Evolutionary conservation across 768 basidiomycete species (phyloP).

Genomic region (Tricholoma terreum): DNA sequence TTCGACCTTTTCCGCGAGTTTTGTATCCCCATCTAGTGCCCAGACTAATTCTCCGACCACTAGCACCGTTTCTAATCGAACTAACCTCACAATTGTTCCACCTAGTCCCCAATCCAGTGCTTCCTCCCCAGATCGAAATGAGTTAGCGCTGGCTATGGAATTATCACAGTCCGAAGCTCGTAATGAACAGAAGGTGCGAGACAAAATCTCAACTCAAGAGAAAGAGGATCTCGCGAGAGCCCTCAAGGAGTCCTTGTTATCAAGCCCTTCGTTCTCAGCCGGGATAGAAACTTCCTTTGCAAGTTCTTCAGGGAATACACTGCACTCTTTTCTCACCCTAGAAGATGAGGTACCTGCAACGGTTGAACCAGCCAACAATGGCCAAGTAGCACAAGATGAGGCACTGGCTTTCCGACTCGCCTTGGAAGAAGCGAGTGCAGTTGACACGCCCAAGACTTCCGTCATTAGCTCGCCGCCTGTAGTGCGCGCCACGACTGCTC

Average conservation of each 20-base stretch:
- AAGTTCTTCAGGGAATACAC: slow-evolving; percentile 20
- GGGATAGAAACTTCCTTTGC: slow-evolving; percentile 8
- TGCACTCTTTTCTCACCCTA: background rate
- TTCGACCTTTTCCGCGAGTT: background rate
- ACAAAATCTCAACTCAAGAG: slow-evolving; percentile 43
- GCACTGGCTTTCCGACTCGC: slow-evolving; percentile 1
- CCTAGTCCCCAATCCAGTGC: background rate
- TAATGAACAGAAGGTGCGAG: slow-evolving; percentile 28
- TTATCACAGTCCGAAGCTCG: slow-evolving; percentile 47
- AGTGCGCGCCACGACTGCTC: background rate
- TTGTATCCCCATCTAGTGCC: background rate
- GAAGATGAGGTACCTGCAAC: background rate
- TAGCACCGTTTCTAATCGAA: too few species aligned
- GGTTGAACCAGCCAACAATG: background rate
- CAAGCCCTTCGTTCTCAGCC: slow-evolving; percentile 1
- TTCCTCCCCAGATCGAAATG: slow-evolving; percentile 29
- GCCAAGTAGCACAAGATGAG: background rate
- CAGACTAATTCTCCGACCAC: background rate
- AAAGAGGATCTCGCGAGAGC: slow-evolving; percentile 68
- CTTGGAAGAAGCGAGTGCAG: background rate
- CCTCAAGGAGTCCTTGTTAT: slow-evolving; percentile 47
- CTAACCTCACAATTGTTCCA: background rate
- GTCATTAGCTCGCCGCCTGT: background rate
- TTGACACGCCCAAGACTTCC: background rate
- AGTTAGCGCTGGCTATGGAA: slow-evolving; percentile 44